Evolutionary conservation across 2,329 filamentous ascomycete genomes (phyloP).

Genomic region (Emergomyces orientalis): DNA sequence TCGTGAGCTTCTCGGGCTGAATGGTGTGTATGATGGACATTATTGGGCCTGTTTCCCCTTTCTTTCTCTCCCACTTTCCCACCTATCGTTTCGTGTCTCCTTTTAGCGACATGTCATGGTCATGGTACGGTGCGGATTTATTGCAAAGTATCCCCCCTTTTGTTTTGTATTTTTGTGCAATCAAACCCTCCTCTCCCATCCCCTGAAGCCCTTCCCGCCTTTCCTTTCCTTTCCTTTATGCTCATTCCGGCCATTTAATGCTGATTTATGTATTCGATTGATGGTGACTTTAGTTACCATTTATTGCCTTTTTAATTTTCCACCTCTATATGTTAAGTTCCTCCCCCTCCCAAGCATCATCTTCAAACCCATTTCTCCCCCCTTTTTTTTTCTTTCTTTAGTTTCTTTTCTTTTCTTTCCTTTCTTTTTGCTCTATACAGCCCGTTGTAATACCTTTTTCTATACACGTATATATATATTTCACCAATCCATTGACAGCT

Average conservation of each 20-base stretch:
- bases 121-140: neutral
- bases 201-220: neutral
- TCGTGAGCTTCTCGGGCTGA: neutral
- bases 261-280: neutral
- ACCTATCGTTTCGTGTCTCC: neutral
- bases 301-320: neutral
- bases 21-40: neutral
- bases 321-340: no score
- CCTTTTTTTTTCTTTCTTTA: neutral
- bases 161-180: neutral
- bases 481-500: neutral
- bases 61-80: no score
- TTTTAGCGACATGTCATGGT: neutral
- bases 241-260: neutral
- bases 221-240: neutral
- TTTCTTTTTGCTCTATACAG: slow-evolving; percentile 2
- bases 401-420: slow-evolving; percentile 6
- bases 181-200: neutral
- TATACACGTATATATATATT: neutral
- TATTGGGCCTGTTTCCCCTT: neutral
- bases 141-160: neutral
- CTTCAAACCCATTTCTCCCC: neutral
- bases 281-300: neutral
- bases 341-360: neutral
- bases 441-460: neutral